phyloP scores from a whole-genome alignment of 306 rosid species.

The Vigna nakashimae region DNA sequence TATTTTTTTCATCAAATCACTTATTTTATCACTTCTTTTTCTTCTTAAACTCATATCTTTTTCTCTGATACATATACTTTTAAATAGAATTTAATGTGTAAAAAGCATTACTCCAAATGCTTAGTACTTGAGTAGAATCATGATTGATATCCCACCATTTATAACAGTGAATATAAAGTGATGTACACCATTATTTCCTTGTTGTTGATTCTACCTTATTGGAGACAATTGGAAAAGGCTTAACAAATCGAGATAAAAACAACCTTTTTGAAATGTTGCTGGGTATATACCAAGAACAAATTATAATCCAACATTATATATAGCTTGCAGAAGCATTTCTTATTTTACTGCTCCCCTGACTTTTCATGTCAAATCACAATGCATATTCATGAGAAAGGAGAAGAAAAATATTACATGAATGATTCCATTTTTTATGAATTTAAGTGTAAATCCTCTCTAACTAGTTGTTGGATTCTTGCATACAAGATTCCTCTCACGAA shows the following conservation, averaged over 20 bases:
- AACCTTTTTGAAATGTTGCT: not conserved
- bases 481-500: not conserved
- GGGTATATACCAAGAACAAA: conserved; percentile 5
- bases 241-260: not conserved
- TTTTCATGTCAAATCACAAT: conserved; percentile 23
- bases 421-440: conserved; percentile 4
- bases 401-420: conserved; percentile 1
- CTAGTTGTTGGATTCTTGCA: conserved; percentile 23
- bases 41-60: not conserved
- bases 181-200: conserved; percentile 4
- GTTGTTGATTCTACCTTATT: conserved; percentile 33
- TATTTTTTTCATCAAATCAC: not conserved
- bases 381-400: not conserved
- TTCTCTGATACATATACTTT: not conserved
- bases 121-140: conserved; percentile 13
- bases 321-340: not conserved
- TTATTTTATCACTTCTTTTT: not conserved
- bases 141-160: conserved; percentile 20
- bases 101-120: not conserved
- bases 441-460: not conserved
- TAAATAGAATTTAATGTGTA: not conserved
- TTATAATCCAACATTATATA: conserved; percentile 2
- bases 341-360: conserved; percentile 6
- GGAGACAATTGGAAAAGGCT: conserved; percentile 23
- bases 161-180: conserved; percentile 27